Base-by-base conservation (phyloP, 164 flowering plant species). In the Aristolochia californica region DNA sequence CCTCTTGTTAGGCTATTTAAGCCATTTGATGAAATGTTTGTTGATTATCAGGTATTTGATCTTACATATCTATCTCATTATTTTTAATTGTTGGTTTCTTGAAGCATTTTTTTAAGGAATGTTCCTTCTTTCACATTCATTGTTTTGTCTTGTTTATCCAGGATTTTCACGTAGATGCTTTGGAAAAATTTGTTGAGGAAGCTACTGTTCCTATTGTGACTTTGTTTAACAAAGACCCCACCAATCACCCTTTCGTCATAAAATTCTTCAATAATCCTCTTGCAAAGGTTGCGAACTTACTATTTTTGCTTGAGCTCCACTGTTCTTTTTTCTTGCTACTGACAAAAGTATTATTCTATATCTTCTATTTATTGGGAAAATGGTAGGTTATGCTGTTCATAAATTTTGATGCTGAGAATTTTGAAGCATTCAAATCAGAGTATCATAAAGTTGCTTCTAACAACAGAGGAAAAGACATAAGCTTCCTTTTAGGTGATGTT, bases 11-110 rank as follows among this genome's bases (percentile, higher is more conserved):
- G 98, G 70, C 62, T 91, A 62, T 76, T 89, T 63, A 91, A 91
- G 76, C 97, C 97, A 55, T 91, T 88, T 75, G 98, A 91, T 78
- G 98, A 91, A 66, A 83, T 79, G 34, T 69, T 78, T 63, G 89
- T 83, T 53, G 98, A 91, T 74, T 80, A 58, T 51, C 63, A 85
- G 97, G 98, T 91, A 34, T n/a, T 9, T 55, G 5, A 13, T 34
- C 8, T 18, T 23, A 34, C 10, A 14, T 47, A 5, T 14, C 20
- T 48, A 7, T n/a, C 26, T 47, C 5, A 14, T 62, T 44, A 9
- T 23, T 50, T 1, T 22, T 22, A 50, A 4, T 20, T 11, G 24
- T 55, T 53, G 28, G 13, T 9, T 22, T 55, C 17, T 55, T 30
- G 13, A 51, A 48, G 14, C 34, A 25, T 10, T 22, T 14, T 56